A percentile compares a stretch with the other conserved stretches of the same genome.
Conservation (phyloP, 2,329 filamentous ascomycete genomes). For the Aspergillus fumigatus region DNA sequence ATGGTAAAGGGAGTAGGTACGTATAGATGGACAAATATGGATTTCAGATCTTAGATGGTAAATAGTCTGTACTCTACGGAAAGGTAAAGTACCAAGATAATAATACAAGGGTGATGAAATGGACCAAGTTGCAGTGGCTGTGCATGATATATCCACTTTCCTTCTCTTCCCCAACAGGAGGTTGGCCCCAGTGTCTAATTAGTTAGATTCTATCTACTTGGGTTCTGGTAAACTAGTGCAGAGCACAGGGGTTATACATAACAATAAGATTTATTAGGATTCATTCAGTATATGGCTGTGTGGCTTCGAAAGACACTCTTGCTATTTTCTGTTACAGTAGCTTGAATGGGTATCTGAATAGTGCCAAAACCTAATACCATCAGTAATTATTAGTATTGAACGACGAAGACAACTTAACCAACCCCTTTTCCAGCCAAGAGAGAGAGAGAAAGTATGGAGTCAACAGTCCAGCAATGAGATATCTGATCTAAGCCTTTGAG, state of each 20-base stretch:
- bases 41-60: too few relatives aligned
- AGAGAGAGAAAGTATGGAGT: neutral
- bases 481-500: neutral
- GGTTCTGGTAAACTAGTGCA: neutral
- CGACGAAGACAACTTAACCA: neutral
- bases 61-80: too few relatives aligned
- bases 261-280: neutral
- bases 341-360: neutral
- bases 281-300: too few relatives aligned
- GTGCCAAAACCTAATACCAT: neutral
- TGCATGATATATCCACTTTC: neutral
- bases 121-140: neutral
- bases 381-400: neutral
- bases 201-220: neutral
- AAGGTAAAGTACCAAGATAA: too few relatives aligned
- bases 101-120: neutral
- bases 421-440: neutral
- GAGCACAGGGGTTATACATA: neutral
- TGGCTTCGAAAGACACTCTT: too few relatives aligned
- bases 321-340: neutral
- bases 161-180: neutral
- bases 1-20: too few relatives aligned
- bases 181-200: too few relatives aligned
- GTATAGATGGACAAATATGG: too few relatives aligned
- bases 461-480: neutral